Base-by-base conservation (phyloP, 2,329 filamentous ascomycete genomes). In the Biscogniauxia mediterranea region DNA sequence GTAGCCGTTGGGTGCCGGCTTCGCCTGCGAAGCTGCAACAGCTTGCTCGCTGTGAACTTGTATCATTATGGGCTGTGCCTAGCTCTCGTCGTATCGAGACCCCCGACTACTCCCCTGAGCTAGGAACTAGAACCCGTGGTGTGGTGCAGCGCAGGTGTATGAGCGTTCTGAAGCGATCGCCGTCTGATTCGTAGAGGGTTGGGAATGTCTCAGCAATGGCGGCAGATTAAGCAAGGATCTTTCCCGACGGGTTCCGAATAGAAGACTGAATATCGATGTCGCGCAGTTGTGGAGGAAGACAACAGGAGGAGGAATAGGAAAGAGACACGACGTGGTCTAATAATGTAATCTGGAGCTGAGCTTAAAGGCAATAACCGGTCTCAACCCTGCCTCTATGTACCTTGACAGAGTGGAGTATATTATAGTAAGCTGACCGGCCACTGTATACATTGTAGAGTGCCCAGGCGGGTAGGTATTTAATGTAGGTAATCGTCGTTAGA, bases 1-100 rank as follows among this genome's bases (percentile, higher is more conserved):
- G 55, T 60, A 58, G 32, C 65, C 61, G 23, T 66, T 63, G 53
- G 54, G 54, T 26, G 54, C 23, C 20, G 59, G n/a, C 21, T 54
- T 54, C 9, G 57, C 19, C 25, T 56, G 59, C 19, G 9, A 23
- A 55, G 61, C 51, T 52, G 58, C 20, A n/a, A 54, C 52, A 20
- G 57, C 19, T 54, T 50, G 59, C 58, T 59, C 60, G 54, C 56
- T 23, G 11, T 57, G 26, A 54, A 55, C 52, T 52, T 61, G 63
- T 54, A 60, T 55, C 65, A 66, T 66, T 54, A 50, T 61, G 63
- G 55, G 60, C 13, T 11, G 38, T n/a, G 38, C 38, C 38, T 42
- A 55, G 46, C 51, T 32, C 52, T 21, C 28, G 50, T 15, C 38
- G n/a, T 57, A 50, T 32, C 23, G 23, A 59, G 52, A 9, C 19